Base-by-base conservation (phyloP, 768 basidiomycete genomes). In the Boletus huronensis region DNA sequence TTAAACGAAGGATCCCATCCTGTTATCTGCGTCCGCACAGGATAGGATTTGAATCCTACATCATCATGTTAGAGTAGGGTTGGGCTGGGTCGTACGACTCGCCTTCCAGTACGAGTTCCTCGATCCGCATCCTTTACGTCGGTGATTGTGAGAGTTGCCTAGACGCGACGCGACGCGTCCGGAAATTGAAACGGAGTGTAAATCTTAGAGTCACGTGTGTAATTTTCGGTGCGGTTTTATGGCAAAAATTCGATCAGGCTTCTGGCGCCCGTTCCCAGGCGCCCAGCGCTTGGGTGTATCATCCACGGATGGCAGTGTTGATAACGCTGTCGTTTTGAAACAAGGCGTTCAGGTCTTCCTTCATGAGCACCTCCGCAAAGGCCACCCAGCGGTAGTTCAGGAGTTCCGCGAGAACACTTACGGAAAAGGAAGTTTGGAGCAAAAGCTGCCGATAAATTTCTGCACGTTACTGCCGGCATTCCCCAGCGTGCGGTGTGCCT, bases 1-100 rank as follows among this genome's bases (percentile, higher is more conserved):
- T 98, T 98, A 82, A 99, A 99, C 5, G 93, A 96, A 6, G 91
- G 74, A 68, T 98, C 96, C 93, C 97, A 99, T 57, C 95, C 96
- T 0, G 88, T 87, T 57, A 99, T 96, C 64, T 90, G 90, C 0
- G 97, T 98, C 47, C 96, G 83, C 28, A 95, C 93, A 10, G 96
- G 95, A 69, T 98, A 98, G 2, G 93, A 96, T 70, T 99, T 98
- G 80, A 98, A 99, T 44, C 96, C 94, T 92, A 60, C 10, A 42
- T 31, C 3, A 14, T 25, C 23, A 17, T 3, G 35, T 61, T 19
- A 62, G 55, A 28, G n/a, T 46, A 19, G n/a, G 45, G 23, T 16
- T 39, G 1, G 1, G 8, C 13, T 13, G 6, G 1, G 16, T 19
- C 5, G 36, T 29, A 16, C 40, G 28, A 53, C 70, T 32, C 62